These are phyloP conservation scores for Aurantiochytrium sp. DNA, from an alignment of 108 stramenopile genomes.

Conservation along the genomic window DNA sequence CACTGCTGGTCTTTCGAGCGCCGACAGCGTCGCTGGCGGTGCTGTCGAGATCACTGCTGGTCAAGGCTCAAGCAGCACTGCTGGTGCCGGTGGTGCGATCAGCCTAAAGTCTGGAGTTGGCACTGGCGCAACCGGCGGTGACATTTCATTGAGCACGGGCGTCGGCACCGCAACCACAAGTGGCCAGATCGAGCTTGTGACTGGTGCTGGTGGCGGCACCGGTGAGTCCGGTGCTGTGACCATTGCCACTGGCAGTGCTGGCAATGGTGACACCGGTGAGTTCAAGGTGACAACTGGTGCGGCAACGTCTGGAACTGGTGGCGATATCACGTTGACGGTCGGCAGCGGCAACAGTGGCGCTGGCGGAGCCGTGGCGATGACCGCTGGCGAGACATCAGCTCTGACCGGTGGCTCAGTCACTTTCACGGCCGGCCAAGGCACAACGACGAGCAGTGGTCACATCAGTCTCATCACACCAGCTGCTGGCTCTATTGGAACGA, in stretches of 20 bases:
- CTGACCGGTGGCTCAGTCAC: background rate
- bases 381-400: constrained; percentile 24
- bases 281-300: background rate
- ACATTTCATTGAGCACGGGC: too few relatives aligned
- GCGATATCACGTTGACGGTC: background rate
- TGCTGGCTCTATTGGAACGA: background rate
- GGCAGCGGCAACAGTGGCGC: background rate
- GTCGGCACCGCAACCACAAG: too few relatives aligned
- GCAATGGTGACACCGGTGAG: background rate
- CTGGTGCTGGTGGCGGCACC: too few relatives aligned
- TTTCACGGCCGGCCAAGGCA: background rate
- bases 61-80: too few relatives aligned
- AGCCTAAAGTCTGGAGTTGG: too few relatives aligned
- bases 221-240: constrained; percentile 21
- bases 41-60: constrained; percentile 7
- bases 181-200: too few relatives aligned
- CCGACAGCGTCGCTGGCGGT: constrained; percentile 23
- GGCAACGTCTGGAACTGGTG: background rate
- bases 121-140: too few relatives aligned
- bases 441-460: background rate
- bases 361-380: too few relatives aligned
- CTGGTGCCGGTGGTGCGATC: too few relatives aligned
- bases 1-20: constrained; percentile 39
- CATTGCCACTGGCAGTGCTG: background rate
- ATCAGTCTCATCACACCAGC: background rate